phyloP scores from a whole-genome alignment of 768 basidiomycete genomes.

The Artomyces pyxidatus region DNA sequence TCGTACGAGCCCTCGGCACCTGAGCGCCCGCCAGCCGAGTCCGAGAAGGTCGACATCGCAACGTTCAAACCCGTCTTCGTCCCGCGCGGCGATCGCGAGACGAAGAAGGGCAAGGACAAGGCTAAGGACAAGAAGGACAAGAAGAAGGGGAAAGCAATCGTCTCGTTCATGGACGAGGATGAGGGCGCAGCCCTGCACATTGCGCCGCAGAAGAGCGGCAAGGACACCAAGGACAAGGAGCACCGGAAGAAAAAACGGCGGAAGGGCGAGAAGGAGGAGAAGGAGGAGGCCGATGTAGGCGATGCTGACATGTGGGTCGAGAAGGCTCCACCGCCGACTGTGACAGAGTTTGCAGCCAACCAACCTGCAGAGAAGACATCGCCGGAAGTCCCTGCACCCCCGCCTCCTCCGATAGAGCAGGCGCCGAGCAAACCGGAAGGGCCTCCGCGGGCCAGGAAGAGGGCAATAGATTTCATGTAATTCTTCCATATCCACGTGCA shows the following conservation, averaged over 20 bases:
- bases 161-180: conserved; percentile 76
- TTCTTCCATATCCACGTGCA: background rate
- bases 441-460: conserved; percentile 17
- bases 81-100: conserved; percentile 39
- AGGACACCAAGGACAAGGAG: conserved; percentile 23
- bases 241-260: conserved; percentile 38
- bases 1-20: conserved; percentile 9
- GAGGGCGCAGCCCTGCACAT: conserved; percentile 30
- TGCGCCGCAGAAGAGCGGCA: conserved; percentile 6
- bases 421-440: conserved; percentile 5
- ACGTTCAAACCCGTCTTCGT: conserved; percentile 89
- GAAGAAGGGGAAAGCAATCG: conserved; percentile 43
- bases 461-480: conserved; percentile 21
- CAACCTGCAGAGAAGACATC: background rate
- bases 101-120: conserved; percentile 22
- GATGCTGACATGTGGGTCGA: conserved; percentile 53
- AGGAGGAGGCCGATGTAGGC: conserved; percentile 35
- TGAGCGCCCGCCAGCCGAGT: background rate
- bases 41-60: conserved; percentile 40
- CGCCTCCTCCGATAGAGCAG: background rate
- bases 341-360: conserved; percentile 26
- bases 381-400: background rate
- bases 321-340: conserved; percentile 45
- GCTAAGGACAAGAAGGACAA: conserved; percentile 36
- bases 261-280: conserved; percentile 20